A percentile compares a stretch with the other conserved stretches of the same genome.
These are phyloP conservation scores for Hypericum perforatum DNA, from an alignment of 345 rosid species.

Conservation along the genomic window DNA sequence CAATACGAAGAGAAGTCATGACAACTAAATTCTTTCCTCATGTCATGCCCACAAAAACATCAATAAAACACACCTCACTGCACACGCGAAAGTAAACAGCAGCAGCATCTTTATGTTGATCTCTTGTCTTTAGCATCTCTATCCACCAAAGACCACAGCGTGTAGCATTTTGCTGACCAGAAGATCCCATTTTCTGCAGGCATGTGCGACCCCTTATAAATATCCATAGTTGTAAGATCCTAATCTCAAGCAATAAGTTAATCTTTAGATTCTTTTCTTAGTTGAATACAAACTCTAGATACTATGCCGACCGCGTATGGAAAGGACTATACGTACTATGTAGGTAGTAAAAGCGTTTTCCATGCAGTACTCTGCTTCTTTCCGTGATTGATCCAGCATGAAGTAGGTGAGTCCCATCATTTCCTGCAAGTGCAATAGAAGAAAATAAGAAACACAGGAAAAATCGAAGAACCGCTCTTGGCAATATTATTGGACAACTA, in stretches of 20 bases:
- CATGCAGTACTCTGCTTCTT: constrained; percentile 95
- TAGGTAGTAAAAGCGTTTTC: constrained; percentile 93
- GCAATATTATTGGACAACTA: too few species aligned
- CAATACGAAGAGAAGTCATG: constrained; percentile 16
- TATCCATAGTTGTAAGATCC: constrained; percentile 3
- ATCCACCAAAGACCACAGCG: constrained; percentile 99
- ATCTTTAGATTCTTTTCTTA: too few species aligned
- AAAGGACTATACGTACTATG: constrained; percentile 38
- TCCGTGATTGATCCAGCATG: constrained; percentile 89
- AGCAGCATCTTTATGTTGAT: constrained; percentile 87
- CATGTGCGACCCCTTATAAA: constrained; percentile 5
- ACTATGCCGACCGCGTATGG: too few species aligned
- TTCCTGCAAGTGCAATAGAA: constrained; percentile 50
- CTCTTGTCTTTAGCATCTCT: constrained; percentile 83
- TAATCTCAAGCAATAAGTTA: not conserved
- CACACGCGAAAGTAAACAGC: constrained; percentile 85
- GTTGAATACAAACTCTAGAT: too few species aligned
- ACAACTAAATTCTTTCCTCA: too few species aligned
- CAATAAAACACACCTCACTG: constrained; percentile 60
- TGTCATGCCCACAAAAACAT: not conserved
- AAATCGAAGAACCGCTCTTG: constrained; percentile 2
- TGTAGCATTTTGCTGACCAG: constrained; percentile 73
- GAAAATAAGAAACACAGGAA: constrained; percentile 8
- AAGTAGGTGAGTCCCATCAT: constrained; percentile 92
- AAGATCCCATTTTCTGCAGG: constrained; percentile 62